Evolutionary conservation across 352 stramenopile species (phyloP).

Genomic region (Globisporangium mamillatum): DNA sequence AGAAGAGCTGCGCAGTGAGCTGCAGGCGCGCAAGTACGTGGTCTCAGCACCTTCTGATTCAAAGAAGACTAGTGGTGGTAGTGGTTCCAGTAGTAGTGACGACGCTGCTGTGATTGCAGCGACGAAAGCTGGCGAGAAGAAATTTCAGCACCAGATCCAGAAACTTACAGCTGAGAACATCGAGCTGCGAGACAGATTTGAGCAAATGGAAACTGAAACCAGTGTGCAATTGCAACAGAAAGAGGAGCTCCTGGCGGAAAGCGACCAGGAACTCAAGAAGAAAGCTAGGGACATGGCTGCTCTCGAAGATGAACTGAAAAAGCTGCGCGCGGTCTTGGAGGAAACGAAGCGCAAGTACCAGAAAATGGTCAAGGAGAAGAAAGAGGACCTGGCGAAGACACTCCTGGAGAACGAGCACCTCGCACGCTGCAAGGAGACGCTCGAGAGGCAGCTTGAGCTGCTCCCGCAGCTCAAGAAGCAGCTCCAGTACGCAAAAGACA

Average conservation of each 20-base stretch:
- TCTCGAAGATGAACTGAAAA: slow-evolving; percentile 38
- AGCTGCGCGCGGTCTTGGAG: slow-evolving; percentile 19
- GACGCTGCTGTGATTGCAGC: slow-evolving; percentile 13
- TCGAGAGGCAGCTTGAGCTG: slow-evolving; percentile 40
- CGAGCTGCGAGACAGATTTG: slow-evolving; percentile 11
- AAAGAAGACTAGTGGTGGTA: slow-evolving; percentile 1
- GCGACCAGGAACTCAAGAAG: slow-evolving; percentile 23
- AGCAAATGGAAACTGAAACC: slow-evolving; percentile 31
- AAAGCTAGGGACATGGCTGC: slow-evolving; percentile 19
- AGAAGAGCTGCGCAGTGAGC: slow-evolving; percentile 42
- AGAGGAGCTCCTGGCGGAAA: slow-evolving; percentile 13
- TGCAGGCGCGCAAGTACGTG: slow-evolving; percentile 16
- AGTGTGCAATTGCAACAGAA: slow-evolving; percentile 30
- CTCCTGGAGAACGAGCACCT: slow-evolving; percentile 50
- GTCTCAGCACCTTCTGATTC: slow-evolving; percentile 13
- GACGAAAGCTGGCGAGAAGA: slow-evolving; percentile 33
- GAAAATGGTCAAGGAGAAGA: slow-evolving; percentile 52
- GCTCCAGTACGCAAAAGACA: slow-evolving; percentile 46
- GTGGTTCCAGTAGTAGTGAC: background rate
- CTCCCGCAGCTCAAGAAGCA: slow-evolving; percentile 53
- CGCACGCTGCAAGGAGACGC: slow-evolving; percentile 22
- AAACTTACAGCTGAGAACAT: slow-evolving; percentile 23
- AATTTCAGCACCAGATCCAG: slow-evolving; percentile 31
- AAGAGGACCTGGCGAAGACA: slow-evolving; percentile 42
- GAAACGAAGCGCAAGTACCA: slow-evolving; percentile 40